These are phyloP conservation scores for Pisolithus tinctorius DNA, from an alignment of 768 basidiomycete species.

Conservation along the genomic window DNA sequence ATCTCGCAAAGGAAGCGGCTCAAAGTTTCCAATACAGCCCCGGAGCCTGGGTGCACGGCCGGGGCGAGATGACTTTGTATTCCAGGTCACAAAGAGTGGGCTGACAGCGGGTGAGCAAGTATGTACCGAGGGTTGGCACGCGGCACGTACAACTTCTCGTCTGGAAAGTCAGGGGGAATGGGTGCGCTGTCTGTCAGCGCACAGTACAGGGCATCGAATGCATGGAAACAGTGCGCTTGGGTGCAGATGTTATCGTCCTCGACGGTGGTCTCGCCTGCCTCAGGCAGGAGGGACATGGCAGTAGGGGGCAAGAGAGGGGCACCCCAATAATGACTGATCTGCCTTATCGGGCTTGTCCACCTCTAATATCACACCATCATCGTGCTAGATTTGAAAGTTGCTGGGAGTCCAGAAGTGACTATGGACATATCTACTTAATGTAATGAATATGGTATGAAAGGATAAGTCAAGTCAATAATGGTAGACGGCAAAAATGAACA, in stretches of 20 bases:
- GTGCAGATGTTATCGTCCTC: slow-evolving; percentile 46
- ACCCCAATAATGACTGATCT: slow-evolving; percentile 3
- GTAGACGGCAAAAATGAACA: slow-evolving; percentile 11
- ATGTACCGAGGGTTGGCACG: neutral
- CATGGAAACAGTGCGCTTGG: slow-evolving; percentile 73
- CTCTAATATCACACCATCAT: neutral
- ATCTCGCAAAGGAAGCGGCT: slow-evolving; percentile 60
- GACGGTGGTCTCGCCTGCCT: slow-evolving; percentile 33
- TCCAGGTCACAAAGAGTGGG: slow-evolving; percentile 97
- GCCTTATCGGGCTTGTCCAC: slow-evolving; percentile 22
- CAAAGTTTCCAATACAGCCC: slow-evolving; percentile 95
- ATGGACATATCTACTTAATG: slow-evolving; percentile 32
- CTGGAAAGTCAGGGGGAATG: slow-evolving; percentile 54
- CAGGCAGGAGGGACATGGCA: slow-evolving; percentile 51
- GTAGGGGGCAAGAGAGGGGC: slow-evolving; percentile 16
- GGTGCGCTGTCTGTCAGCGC: slow-evolving; percentile 50
- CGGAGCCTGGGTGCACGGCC: slow-evolving; percentile 61
- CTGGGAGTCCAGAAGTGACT: slow-evolving; percentile 13
- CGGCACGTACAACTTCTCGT: slow-evolving; percentile 69
- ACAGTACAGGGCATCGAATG: slow-evolving; percentile 78
- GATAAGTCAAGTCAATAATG: slow-evolving; percentile 32
- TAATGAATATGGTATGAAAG: slow-evolving; percentile 36
- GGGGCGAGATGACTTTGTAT: slow-evolving; percentile 56
- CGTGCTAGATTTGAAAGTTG: slow-evolving; percentile 5
- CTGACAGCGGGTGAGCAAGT: slow-evolving; percentile 13